Evolutionary conservation across 352 stramenopile genomes (phyloP).

Genomic region (Pilasporangium apinafurcum): DNA sequence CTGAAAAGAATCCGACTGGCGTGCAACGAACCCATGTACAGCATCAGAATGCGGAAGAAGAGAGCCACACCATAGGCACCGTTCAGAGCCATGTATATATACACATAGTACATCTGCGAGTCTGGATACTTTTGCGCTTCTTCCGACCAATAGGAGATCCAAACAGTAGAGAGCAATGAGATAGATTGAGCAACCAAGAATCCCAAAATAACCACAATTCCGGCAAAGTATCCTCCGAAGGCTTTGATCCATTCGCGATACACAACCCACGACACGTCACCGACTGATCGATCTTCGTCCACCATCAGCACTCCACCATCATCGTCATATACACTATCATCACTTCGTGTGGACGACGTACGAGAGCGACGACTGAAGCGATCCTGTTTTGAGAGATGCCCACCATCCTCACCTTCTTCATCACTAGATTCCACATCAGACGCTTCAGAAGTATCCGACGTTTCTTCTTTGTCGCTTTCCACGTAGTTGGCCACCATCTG

Average conservation of each 20-base stretch:
- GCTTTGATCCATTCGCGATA: slow-evolving; percentile 64
- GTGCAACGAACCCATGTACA: slow-evolving; percentile 57
- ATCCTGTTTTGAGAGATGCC: slow-evolving; percentile 9
- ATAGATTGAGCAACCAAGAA: slow-evolving; percentile 48
- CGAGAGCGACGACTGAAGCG: slow-evolving; percentile 34
- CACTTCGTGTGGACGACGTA: slow-evolving; percentile 45
- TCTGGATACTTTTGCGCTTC: slow-evolving; percentile 38
- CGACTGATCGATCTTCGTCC: slow-evolving; percentile 68
- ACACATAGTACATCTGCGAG: slow-evolving; percentile 76
- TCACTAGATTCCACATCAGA: slow-evolving; percentile 14
- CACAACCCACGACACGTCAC: slow-evolving; percentile 61
- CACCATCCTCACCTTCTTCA: slow-evolving; percentile 23
- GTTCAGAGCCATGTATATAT: slow-evolving; percentile 80
- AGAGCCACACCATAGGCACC: slow-evolving; percentile 41
- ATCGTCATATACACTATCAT: slow-evolving; percentile 28
- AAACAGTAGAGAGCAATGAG: slow-evolving; percentile 63
- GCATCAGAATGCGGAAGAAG: slow-evolving; percentile 48
- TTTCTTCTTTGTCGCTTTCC: slow-evolving; percentile 51
- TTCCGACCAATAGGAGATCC: slow-evolving; percentile 94
- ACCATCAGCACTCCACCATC: slow-evolving; percentile 43
- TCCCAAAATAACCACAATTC: slow-evolving; percentile 39
- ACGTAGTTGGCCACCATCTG: slow-evolving; percentile 66
- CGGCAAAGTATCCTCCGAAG: slow-evolving; percentile 46
- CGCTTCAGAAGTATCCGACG: slow-evolving; percentile 8
- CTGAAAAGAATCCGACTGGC: slow-evolving; percentile 59